Percentiles rank a stretch among this genome's conserved stretches.
Conservation (phyloP, 2,329 filamentous ascomycete species). For the Ascochyta koolunga region DNA sequence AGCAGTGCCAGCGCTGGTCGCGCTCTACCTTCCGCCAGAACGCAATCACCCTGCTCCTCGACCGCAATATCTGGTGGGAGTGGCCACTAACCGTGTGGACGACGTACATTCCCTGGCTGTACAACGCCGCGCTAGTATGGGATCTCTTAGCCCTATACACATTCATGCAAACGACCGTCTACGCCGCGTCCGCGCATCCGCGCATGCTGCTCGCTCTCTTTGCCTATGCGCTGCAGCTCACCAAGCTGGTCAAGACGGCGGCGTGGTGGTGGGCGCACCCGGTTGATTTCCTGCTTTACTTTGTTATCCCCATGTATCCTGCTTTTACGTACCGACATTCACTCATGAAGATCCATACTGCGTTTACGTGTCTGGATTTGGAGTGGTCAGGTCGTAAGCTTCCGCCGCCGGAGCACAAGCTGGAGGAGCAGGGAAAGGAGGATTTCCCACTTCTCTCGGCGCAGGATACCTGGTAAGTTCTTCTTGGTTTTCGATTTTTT, state of each 20-base stretch:
- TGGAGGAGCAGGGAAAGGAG: background rate
- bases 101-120: slow-evolving; percentile 34
- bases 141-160: slow-evolving; percentile 20
- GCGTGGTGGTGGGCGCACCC: slow-evolving; percentile 30
- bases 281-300: slow-evolving; percentile 27
- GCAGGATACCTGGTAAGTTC: too few species aligned
- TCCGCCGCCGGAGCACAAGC: background rate
- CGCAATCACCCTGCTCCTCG: slow-evolving; percentile 24
- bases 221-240: slow-evolving; percentile 20
- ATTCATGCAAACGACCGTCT: slow-evolving; percentile 15
- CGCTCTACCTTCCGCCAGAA: slow-evolving; percentile 35
- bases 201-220: slow-evolving; percentile 3
- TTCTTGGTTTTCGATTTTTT: background rate
- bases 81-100: slow-evolving; percentile 33
- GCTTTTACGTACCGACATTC: slow-evolving; percentile 29
- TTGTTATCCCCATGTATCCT: slow-evolving; percentile 24
- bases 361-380: slow-evolving; percentile 22
- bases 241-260: slow-evolving; percentile 31
- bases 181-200: slow-evolving; percentile 5
- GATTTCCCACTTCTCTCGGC: too few species aligned
- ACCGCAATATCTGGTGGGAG: slow-evolving; percentile 32
- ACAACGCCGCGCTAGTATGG: slow-evolving; percentile 33
- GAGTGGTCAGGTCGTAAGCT: slow-evolving; percentile 25
- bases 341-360: slow-evolving; percentile 23
- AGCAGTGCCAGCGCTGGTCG: slow-evolving; percentile 36